Evolutionary conservation across 345 rosid species (phyloP).

Genomic region (Arabidopsis arenosa): DNA sequence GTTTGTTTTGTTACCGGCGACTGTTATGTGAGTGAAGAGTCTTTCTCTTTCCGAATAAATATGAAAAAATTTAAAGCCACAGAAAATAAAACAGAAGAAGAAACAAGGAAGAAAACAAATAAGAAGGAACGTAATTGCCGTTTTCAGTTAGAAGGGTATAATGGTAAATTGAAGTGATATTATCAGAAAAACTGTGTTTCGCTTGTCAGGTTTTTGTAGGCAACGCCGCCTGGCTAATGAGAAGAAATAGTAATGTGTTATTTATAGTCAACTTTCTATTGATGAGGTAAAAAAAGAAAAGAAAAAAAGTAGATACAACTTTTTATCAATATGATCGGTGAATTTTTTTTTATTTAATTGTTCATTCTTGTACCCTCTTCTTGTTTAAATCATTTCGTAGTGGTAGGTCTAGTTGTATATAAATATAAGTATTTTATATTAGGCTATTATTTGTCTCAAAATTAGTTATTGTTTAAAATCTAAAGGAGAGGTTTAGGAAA

Average conservation of each 20-base stretch:
- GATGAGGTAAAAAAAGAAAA: conserved; percentile 8
- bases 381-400: not conserved
- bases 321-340: not conserved
- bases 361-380: conserved; percentile 15
- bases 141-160: conserved; percentile 40
- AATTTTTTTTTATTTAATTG: not conserved
- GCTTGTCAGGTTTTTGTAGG: conserved; percentile 49
- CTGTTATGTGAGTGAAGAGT: not conserved
- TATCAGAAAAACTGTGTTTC: conserved; percentile 17
- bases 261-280: conserved; percentile 41
- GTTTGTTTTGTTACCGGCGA: conserved; percentile 29
- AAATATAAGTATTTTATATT: not conserved
- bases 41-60: not conserved
- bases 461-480: not conserved
- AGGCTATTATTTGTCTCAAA: not conserved
- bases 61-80: conserved; percentile 4
- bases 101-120: conserved; percentile 13
- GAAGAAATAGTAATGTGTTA: conserved; percentile 24
- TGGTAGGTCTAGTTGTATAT: conserved; percentile 28
- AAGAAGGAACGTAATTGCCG: conserved; percentile 39
- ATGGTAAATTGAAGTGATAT: not conserved
- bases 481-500: not conserved
- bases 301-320: not conserved
- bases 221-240: conserved; percentile 51
- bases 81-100: not conserved